Evolutionary conservation across 2,329 filamentous ascomycete species (phyloP).

Genomic region (Epichloe amarillans): DNA sequence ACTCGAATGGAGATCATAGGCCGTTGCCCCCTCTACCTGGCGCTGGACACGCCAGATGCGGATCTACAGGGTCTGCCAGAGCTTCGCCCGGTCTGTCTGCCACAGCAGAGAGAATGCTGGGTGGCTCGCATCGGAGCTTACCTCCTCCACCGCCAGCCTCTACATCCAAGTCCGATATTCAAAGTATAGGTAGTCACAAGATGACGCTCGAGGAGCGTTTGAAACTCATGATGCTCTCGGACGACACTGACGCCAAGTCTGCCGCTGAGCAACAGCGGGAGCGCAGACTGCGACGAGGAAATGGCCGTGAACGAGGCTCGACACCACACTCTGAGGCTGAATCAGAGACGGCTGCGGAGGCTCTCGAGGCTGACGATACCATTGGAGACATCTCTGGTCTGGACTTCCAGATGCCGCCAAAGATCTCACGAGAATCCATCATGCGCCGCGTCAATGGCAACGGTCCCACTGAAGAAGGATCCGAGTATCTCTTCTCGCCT

Average conservation of each 20-base stretch:
- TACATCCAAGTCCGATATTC: slow-evolving; percentile 63
- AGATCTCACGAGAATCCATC: slow-evolving; percentile 89
- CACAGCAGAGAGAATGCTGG: slow-evolving; percentile 59
- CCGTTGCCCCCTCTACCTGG: slow-evolving; percentile 79
- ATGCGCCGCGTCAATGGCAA: slow-evolving; percentile 70
- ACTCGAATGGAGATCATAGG: slow-evolving; percentile 68
- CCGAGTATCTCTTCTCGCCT: slow-evolving; percentile 52
- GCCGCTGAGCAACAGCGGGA: slow-evolving; percentile 55
- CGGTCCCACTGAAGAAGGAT: slow-evolving; percentile 39
- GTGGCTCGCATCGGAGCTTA: slow-evolving; percentile 51
- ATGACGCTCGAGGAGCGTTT: slow-evolving; percentile 81
- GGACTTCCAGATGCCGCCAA: slow-evolving; percentile 55
- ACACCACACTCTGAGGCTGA: slow-evolving; percentile 30
- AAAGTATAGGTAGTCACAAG: slow-evolving; percentile 58
- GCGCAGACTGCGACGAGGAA: slow-evolving; percentile 52
- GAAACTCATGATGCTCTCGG: slow-evolving; percentile 76
- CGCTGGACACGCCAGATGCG: slow-evolving; percentile 27
- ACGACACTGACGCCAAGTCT: slow-evolving; percentile 43
- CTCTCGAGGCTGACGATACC: slow-evolving; percentile 43
- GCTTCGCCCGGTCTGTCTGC: slow-evolving; percentile 53
- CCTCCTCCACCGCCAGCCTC: slow-evolving; percentile 58
- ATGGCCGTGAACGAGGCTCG: slow-evolving; percentile 34
- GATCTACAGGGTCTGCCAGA: slow-evolving; percentile 32
- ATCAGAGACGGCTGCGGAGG: slow-evolving; percentile 19
- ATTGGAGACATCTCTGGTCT: slow-evolving; percentile 46